Conservation (phyloP, 208 protist species). For the Phytomonas francai region DNA sequence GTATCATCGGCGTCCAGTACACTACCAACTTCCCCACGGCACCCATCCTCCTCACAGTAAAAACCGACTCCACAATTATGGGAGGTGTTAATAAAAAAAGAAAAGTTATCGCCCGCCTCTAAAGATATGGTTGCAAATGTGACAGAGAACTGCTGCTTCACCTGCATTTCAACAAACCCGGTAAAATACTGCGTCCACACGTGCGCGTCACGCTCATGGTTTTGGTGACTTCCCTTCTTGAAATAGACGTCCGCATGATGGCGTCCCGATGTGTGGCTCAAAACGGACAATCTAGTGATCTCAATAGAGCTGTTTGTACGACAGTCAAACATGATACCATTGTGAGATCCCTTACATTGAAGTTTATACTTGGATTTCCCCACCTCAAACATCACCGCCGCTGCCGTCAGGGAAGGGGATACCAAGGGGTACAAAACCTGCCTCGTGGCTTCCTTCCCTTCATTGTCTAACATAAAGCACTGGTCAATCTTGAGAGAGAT, state of each 20-base stretch:
- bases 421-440: slow-evolving; percentile 53
- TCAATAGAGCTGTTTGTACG: slow-evolving; percentile 58
- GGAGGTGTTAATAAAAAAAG: slow-evolving; percentile 85
- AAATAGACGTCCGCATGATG: slow-evolving; percentile 82
- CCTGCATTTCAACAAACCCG: slow-evolving; percentile 66
- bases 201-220: slow-evolving; percentile 42
- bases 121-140: slow-evolving; percentile 50
- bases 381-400: slow-evolving; percentile 75
- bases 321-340: slow-evolving; percentile 89
- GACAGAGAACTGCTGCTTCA: slow-evolving; percentile 51
- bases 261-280: slow-evolving; percentile 62
- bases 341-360: slow-evolving; percentile 70
- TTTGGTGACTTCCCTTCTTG: slow-evolving; percentile 63
- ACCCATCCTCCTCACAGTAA: slow-evolving; percentile 79
- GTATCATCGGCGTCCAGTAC: slow-evolving; percentile 78
- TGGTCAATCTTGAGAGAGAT: slow-evolving; percentile 38
- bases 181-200: slow-evolving; percentile 72
- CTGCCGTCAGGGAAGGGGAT: slow-evolving; percentile 39
- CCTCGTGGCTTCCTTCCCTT: slow-evolving; percentile 32
- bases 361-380: slow-evolving; percentile 67
- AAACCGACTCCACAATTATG: slow-evolving; percentile 86
- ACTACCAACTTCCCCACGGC: slow-evolving; percentile 51
- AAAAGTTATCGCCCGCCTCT: slow-evolving; percentile 57
- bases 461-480: slow-evolving; percentile 73
- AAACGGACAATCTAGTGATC: slow-evolving; percentile 55